A percentile compares a stretch with the other conserved stretches of the same genome.
These are phyloP conservation scores for Cenchrus fungigraminus DNA, from an alignment of 176 grass and related monocot species.

Conservation along the genomic window DNA sequence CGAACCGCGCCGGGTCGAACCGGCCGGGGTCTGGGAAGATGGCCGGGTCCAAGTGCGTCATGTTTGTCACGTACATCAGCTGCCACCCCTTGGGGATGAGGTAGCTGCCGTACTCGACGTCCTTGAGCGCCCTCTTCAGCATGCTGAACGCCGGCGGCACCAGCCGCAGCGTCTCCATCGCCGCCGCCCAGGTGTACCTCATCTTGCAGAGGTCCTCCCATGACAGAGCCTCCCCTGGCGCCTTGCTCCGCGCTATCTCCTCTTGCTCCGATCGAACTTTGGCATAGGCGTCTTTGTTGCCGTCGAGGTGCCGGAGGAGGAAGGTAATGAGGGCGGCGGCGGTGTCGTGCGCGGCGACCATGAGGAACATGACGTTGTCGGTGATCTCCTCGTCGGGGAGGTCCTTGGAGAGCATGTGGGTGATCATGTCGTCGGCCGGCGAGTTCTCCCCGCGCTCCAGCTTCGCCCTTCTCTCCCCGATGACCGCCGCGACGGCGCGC, in stretches of 20 bases:
- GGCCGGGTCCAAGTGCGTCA: slow-evolving; percentile 26
- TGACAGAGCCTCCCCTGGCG: not conserved
- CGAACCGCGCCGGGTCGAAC: slow-evolving; percentile 38
- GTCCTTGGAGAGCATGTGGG: slow-evolving; percentile 25
- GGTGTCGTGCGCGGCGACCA: slow-evolving; percentile 48
- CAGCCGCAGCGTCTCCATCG: slow-evolving; percentile 46
- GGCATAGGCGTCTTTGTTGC: not conserved
- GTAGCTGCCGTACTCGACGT: slow-evolving; percentile 30
- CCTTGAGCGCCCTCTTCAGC: slow-evolving; percentile 12
- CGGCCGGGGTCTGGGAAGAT: slow-evolving; percentile 39
- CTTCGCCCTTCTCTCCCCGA: slow-evolving; percentile 1
- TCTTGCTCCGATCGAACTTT: not conserved
- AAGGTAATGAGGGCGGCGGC: slow-evolving; percentile 45
- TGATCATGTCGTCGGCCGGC: slow-evolving; percentile 32
- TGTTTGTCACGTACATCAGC: not conserved
- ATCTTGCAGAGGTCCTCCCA: not conserved
- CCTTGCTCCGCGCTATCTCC: not conserved
- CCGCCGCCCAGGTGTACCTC: slow-evolving; percentile 43
- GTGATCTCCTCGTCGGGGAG: slow-evolving; percentile 44
- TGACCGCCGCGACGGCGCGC: not conserved
- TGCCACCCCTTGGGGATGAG: slow-evolving; percentile 42
- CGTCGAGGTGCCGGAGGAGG: slow-evolving; percentile 42
- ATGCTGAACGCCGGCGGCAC: slow-evolving; percentile 33
- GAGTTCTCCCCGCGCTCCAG: slow-evolving; percentile 4
- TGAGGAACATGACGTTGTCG: slow-evolving; percentile 44